Evolutionary conservation across 352 stramenopile species (phyloP), one percentile per base, ranked within the genome.

Genomic region (Phytopythium helicoides): DNA sequence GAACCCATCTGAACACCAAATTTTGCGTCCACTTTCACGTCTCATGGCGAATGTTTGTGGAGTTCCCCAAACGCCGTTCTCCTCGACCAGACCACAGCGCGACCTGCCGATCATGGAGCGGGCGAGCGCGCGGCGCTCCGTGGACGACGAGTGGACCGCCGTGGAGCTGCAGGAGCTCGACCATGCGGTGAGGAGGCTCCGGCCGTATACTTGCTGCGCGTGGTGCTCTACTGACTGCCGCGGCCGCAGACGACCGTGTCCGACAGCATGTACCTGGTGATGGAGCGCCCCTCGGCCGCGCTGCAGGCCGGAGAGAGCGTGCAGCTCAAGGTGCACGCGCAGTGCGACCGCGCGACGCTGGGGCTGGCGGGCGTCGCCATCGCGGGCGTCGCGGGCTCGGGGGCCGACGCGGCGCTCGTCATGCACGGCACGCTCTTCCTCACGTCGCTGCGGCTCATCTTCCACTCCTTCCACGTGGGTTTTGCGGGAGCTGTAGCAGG

Each of bases 131-230:
- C 68, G 67, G 25, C 66, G 56, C 40, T 56, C 69, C 15, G 80
- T 90, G n/a, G 83, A 94, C 37, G 83, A 94, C 60, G 91, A 81
- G 64, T 94, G 83, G 83, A 94, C 83, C 49, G 73, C 86, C 7
- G 83, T 94, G 19, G 79, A 94, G 49, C 78, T 66, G 47, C 76
- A 89, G 56, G 83, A 94, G 57, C 66, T 91, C 22, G 79, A 89
- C 28, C 76, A 89, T 45, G 81, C 81, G 54, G 83, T 93, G 66
- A 34, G 75, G 49, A 34, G 12, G 19, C 39, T 3, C n/a, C 28
- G 44, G 6, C 12, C 34, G 5, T 6, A 4, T 33, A 33, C 28
- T 33, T 33, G 5, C 28, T 33, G 28, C 28, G 28, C 28, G 28
- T 9, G 28, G 9, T 33, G 28, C 5, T 9, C 28, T 33, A 9